Percentiles rank a stretch among this genome's conserved stretches.
phyloP scores from a whole-genome alignment of 306 rosid genomes.

The Abrus pulchellus region DNA sequence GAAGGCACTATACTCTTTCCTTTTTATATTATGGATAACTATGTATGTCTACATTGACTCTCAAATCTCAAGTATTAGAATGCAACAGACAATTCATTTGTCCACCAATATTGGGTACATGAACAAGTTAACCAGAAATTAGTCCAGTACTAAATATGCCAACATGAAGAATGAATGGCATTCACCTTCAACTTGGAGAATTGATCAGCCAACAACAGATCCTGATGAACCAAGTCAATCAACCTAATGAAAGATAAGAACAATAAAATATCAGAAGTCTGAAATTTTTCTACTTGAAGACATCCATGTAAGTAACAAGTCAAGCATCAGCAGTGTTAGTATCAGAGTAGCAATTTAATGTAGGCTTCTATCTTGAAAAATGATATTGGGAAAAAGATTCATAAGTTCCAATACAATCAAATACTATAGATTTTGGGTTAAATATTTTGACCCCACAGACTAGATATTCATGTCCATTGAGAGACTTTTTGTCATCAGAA shows the following conservation, averaged over 20 bases:
- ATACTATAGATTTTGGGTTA: background rate
- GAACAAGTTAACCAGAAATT: conserved; percentile 29
- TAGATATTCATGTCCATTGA: background rate
- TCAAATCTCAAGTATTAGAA: conserved; percentile 15
- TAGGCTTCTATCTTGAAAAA: conserved; percentile 1
- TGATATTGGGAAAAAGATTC: background rate
- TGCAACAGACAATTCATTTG: conserved; percentile 30
- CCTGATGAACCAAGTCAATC: conserved; percentile 89
- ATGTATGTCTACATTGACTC: background rate
- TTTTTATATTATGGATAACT: conserved; percentile 8
- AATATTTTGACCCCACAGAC: background rate
- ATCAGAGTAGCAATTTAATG: background rate
- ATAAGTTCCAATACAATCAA: background rate
- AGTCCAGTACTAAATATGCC: conserved; percentile 25
- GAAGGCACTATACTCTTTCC: conserved; percentile 11
- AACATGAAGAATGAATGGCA: conserved; percentile 39
- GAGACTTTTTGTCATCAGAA: background rate
- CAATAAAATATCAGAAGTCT: conserved; percentile 39
- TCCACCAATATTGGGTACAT: conserved; percentile 33
- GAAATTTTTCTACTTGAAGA: conserved; percentile 28
- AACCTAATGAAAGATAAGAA: conserved; percentile 64
- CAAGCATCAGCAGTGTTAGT: background rate
- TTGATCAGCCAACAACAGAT: conserved; percentile 87
- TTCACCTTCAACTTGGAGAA: conserved; percentile 87
- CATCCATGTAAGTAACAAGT: conserved; percentile 27